Evolutionary conservation across 768 basidiomycete genomes (phyloP).

Genomic region (Termitomyces sp.): DNA sequence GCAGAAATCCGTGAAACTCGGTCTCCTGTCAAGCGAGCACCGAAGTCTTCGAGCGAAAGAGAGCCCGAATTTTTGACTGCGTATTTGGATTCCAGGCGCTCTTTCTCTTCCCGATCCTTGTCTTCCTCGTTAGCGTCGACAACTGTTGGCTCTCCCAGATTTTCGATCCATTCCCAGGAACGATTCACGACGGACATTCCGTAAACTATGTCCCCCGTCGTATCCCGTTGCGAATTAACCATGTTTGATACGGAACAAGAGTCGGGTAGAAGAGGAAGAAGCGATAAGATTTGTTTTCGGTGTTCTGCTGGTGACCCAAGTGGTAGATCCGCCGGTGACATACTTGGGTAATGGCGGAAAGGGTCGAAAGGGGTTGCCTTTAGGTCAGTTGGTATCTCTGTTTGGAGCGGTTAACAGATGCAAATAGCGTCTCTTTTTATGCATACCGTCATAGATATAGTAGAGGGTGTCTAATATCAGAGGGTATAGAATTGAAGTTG

Average conservation of each 20-base stretch:
- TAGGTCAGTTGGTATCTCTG: conserved; percentile 63
- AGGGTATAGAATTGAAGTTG: conserved; percentile 60
- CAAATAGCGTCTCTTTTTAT: background rate
- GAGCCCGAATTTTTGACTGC: conserved; percentile 66
- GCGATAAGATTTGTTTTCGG: conserved; percentile 51
- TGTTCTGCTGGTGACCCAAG: conserved; percentile 56
- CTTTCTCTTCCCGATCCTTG: conserved; percentile 38
- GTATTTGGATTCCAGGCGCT: conserved; percentile 31
- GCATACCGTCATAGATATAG: conserved; percentile 71
- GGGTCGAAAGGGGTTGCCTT: conserved; percentile 58
- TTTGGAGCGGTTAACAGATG: background rate
- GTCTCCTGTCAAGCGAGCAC: conserved; percentile 64
- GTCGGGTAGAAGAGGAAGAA: conserved; percentile 57
- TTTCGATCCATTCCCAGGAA: conserved; percentile 88
- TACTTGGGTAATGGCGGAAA: conserved; percentile 62
- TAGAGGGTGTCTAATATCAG: conserved; percentile 73
- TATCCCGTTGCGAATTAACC: conserved; percentile 56
- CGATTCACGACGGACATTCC: conserved; percentile 62
- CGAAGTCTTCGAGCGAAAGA: conserved; percentile 71
- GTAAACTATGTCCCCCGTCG: conserved; percentile 46
- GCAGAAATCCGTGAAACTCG: conserved; percentile 33
- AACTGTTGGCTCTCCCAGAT: conserved; percentile 57
- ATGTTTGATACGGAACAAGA: conserved; percentile 55
- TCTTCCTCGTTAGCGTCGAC: conserved; percentile 44
- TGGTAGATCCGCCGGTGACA: conserved; percentile 50